These are phyloP conservation scores for Maudiozyma serrabonitensis DNA, from an alignment of 805 yeast genomes.

Conservation along the genomic window DNA sequence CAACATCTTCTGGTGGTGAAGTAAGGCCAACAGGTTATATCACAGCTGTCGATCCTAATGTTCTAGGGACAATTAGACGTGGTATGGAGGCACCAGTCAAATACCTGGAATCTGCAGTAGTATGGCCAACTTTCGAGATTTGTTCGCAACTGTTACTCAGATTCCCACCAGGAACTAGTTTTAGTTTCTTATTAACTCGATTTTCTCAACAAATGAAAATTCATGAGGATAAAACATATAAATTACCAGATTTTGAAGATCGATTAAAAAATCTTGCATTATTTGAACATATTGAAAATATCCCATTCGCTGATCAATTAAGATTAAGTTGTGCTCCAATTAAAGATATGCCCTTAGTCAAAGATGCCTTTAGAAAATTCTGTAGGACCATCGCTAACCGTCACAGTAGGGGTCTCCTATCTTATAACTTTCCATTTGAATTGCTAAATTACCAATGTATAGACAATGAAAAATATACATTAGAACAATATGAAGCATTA, in stretches of 20 bases:
- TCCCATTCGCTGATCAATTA: slow-evolving; percentile 49
- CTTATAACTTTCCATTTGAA: slow-evolving; percentile 33
- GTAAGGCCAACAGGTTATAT: slow-evolving; percentile 38
- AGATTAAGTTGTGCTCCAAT: slow-evolving; percentile 56
- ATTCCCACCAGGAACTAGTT: slow-evolving; percentile 42
- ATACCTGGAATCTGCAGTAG: slow-evolving; percentile 47
- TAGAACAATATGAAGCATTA: slow-evolving; percentile 43
- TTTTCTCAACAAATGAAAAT: slow-evolving; percentile 31
- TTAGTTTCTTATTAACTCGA: slow-evolving; percentile 38
- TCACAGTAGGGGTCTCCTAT: slow-evolving; percentile 45
- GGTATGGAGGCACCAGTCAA: slow-evolving; percentile 44
- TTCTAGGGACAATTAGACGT: slow-evolving; percentile 36
- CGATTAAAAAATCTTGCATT: slow-evolving; percentile 35
- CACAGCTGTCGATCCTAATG: slow-evolving; percentile 39
- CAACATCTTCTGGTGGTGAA: slow-evolving; percentile 2
- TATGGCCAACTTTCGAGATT: slow-evolving; percentile 76
- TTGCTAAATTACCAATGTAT: slow-evolving; percentile 20
- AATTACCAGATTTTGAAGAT: slow-evolving; percentile 20
- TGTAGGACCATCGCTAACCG: slow-evolving; percentile 48
- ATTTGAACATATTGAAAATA: slow-evolving; percentile 34
- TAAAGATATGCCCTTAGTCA: slow-evolving; percentile 30
- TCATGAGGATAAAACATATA: slow-evolving; percentile 16
- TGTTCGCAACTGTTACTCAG: slow-evolving; percentile 57
- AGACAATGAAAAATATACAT: slow-evolving; percentile 12
- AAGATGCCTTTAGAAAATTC: slow-evolving; percentile 37